Evolutionary conservation across 768 basidiomycete genomes (phyloP).

Genomic region (Hygrocybe coccinea): DNA sequence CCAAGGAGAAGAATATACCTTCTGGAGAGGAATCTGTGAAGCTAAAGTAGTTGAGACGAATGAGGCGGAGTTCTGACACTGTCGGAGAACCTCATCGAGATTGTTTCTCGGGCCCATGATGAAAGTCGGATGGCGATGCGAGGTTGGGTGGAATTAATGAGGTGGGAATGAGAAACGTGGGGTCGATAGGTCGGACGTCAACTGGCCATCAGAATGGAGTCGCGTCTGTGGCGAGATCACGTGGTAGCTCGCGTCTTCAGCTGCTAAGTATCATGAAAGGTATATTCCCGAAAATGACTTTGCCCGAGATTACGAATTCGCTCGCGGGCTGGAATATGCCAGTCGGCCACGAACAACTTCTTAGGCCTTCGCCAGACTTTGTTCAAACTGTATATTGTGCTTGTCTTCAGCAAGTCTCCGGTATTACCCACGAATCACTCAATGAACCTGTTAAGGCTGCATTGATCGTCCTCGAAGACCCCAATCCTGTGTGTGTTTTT

Average conservation of each 20-base stretch:
- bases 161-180: too few relatives aligned
- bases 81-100: conserved; percentile 36
- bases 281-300: conserved; percentile 62
- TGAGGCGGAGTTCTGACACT: conserved; percentile 7
- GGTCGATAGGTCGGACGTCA: too few relatives aligned
- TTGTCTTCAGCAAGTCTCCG: conserved; percentile 68
- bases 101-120: conserved; percentile 34
- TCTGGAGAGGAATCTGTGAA: conserved; percentile 13
- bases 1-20: conserved; percentile 13
- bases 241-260: neutral
- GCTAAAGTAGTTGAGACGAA: conserved; percentile 5
- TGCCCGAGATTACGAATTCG: conserved; percentile 57
- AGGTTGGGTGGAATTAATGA: too few relatives aligned
- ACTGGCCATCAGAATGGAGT: too few relatives aligned
- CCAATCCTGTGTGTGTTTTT: conserved; percentile 46
- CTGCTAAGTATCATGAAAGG: conserved; percentile 39
- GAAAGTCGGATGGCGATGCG: neutral
- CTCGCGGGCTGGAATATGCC: conserved; percentile 66
- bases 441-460: conserved; percentile 55
- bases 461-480: conserved; percentile 45
- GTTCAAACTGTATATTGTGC: conserved; percentile 65
- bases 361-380: conserved; percentile 63
- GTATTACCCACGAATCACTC: conserved; percentile 54
- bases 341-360: conserved; percentile 62
- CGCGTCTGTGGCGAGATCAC: neutral